phyloP scores from a whole-genome alignment of 1,139 yeast genomes.

The Scheffersomyces segobiensis region DNA sequence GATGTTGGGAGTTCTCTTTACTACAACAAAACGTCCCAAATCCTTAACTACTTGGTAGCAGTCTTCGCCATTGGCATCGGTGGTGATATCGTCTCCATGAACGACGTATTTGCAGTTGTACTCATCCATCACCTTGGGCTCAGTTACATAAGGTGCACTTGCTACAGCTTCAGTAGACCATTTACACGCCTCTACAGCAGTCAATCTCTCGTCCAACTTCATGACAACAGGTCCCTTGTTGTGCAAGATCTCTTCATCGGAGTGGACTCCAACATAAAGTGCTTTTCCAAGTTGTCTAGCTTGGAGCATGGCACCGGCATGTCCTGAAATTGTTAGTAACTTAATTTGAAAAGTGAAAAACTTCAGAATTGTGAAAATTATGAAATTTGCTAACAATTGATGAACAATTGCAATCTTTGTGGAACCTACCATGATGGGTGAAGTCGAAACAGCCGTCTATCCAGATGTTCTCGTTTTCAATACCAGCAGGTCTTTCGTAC shows the following conservation, averaged over 20 bases:
- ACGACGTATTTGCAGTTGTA: slow-evolving; percentile 84
- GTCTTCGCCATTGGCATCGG: slow-evolving; percentile 93
- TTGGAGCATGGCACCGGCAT: slow-evolving; percentile 94
- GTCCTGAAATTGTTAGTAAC: slow-evolving; percentile 46
- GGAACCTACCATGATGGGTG: slow-evolving; percentile 81
- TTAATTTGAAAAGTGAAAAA: not conserved
- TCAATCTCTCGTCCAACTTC: slow-evolving; percentile 74
- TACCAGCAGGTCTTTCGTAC: slow-evolving; percentile 48
- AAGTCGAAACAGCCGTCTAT: slow-evolving; percentile 97
- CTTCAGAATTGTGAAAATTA: not conserved
- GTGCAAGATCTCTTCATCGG: slow-evolving; percentile 77
- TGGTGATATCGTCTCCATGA: slow-evolving; percentile 96
- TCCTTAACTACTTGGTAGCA: slow-evolving; percentile 85
- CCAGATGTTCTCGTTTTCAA: slow-evolving; percentile 64
- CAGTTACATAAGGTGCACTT: slow-evolving; percentile 94
- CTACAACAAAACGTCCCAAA: slow-evolving; percentile 82
- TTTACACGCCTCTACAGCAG: slow-evolving; percentile 85
- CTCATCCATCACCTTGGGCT: slow-evolving; percentile 73
- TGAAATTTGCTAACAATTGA: not conserved
- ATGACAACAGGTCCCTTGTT: slow-evolving; percentile 96
- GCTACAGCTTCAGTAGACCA: slow-evolving; percentile 80
- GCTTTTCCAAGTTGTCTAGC: slow-evolving; percentile 79
- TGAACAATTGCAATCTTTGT: not conserved
- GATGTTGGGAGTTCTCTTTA: slow-evolving; percentile 89
- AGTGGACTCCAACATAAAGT: slow-evolving; percentile 84